Evolutionary conservation across 2,329 filamentous ascomycete species (phyloP).

Genomic region (Cordyceps tenuipes): DNA sequence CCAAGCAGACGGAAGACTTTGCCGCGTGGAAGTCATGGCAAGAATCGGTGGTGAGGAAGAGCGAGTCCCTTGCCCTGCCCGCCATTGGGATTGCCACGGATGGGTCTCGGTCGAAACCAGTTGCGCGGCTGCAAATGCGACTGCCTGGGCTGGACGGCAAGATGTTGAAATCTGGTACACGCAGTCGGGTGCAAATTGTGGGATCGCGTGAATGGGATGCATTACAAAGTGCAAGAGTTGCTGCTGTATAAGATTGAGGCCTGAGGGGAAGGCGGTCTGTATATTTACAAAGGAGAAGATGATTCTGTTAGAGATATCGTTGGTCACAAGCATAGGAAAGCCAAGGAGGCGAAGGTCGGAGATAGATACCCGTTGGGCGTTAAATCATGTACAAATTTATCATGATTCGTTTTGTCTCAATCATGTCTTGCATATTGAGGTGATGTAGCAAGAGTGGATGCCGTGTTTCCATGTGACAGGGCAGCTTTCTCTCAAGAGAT

Average conservation of each 20-base stretch:
- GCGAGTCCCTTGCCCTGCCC: constrained; percentile 24
- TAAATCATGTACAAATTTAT: constrained; percentile 9
- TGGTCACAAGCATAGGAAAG: neutral
- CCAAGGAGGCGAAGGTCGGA: neutral
- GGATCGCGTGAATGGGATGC: constrained; percentile 49
- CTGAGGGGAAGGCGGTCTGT: neutral
- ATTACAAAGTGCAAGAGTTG: constrained; percentile 35
- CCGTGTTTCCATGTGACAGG: neutral
- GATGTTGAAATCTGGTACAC: constrained; percentile 26
- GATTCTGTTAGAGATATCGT: neutral
- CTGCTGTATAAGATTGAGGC: constrained; percentile 19
- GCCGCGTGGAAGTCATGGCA: constrained; percentile 54
- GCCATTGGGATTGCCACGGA: constrained; percentile 10
- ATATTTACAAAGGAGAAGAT: constrained; percentile 5
- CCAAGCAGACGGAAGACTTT: constrained; percentile 57
- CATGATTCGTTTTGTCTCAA: constrained; percentile 1
- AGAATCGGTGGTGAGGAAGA: constrained; percentile 46
- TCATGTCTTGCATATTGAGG: neutral
- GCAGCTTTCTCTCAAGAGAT: neutral
- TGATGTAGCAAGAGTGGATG: neutral
- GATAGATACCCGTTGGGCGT: constrained; percentile 9
- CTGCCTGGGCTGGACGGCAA: constrained; percentile 38
- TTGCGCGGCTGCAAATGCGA: constrained; percentile 43
- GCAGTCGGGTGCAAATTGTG: constrained; percentile 40
- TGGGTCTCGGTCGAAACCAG: constrained; percentile 19